Conservation (phyloP, 2,329 filamentous ascomycete genomes). For the Fusarium paranaense region DNA sequence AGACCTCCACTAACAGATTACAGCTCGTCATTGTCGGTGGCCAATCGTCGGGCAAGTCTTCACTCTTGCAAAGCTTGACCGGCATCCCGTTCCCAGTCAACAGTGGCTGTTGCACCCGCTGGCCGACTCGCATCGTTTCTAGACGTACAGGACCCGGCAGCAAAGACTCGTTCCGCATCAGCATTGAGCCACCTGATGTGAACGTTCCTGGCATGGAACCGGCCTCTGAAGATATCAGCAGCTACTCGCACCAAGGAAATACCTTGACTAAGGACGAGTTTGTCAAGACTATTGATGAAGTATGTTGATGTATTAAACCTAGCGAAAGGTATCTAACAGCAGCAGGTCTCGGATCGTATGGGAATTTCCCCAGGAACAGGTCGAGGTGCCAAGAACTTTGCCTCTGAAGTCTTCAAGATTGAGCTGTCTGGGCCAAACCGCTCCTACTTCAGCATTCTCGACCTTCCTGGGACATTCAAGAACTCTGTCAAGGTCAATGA, state of each 20-base stretch:
- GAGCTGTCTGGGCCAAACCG: conserved; percentile 52
- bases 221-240: conserved; percentile 19
- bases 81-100: conserved; percentile 53
- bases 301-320: conserved; percentile 10
- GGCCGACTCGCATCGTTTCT: conserved; percentile 53
- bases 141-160: conserved; percentile 46
- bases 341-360: conserved; percentile 46
- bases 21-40: conserved; percentile 53
- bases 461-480: conserved; percentile 51
- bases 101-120: conserved; percentile 50
- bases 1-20: background rate
- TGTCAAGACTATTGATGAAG: conserved; percentile 45
- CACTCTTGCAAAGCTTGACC: conserved; percentile 51
- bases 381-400: conserved; percentile 49
- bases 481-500: conserved; percentile 41
- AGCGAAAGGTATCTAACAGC: background rate
- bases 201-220: conserved; percentile 36
- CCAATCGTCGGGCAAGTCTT: conserved; percentile 54
- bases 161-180: conserved; percentile 46
- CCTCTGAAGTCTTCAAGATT: conserved; percentile 51
- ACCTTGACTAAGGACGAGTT: conserved; percentile 47
- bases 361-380: conserved; percentile 43
- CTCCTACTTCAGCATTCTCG: conserved; percentile 53
- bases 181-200: conserved; percentile 45
- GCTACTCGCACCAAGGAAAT: conserved; percentile 38